Base-by-base conservation (phyloP, 768 basidiomycete genomes). In the Collybia mongolica region DNA sequence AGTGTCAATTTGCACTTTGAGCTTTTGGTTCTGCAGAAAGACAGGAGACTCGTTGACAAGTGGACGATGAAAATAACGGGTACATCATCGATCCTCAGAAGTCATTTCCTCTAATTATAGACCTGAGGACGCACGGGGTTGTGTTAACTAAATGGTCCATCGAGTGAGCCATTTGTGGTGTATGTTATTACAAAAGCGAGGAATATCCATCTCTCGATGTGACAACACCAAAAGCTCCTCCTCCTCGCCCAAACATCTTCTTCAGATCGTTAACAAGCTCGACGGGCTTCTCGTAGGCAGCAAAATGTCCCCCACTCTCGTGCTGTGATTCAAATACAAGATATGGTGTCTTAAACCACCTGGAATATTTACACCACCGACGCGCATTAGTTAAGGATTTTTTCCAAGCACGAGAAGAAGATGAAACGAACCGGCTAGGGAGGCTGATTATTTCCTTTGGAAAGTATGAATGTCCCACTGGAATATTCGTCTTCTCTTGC, bases 281-380 rank as follows among this genome's bases (percentile, higher is more conserved):
- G 3, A 73, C 66, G 0, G 83, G 81, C 38, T 56, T 62, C 54
- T 84, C 83, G 52, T 74, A 59, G 0, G 82, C 73, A 8, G 81
- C 77, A 57, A 86, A 84, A 60, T 84, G 83, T 1, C 83, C 83
- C 4, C 83, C 83, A 5, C 59, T 59, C 1, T 67, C 65, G 44
- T 84, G 83, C 14, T 72, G 65, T 3, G 71, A 64, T 53, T 77
- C 71, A 45, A 79, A 82, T 3, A 83, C 76, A 46, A 55, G 64
- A 66, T 55, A 74, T 53, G 42, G 64, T 12, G 46, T 61, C 55
- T 26, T 66, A 56, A 53, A 20, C 80, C 81, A 83, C 11, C 81
- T 82, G 32, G 5, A 52, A 20, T n/a, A 42, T 22, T 32, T 32
- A 42, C 12, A 12, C 20, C 23, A 29, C n/a, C 14, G 19, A 15